Evolutionary conservation across 495 filamentous ascomycete genomes (phyloP), one percentile per base, ranked within the genome.

Genomic region (Podospora australis): DNA sequence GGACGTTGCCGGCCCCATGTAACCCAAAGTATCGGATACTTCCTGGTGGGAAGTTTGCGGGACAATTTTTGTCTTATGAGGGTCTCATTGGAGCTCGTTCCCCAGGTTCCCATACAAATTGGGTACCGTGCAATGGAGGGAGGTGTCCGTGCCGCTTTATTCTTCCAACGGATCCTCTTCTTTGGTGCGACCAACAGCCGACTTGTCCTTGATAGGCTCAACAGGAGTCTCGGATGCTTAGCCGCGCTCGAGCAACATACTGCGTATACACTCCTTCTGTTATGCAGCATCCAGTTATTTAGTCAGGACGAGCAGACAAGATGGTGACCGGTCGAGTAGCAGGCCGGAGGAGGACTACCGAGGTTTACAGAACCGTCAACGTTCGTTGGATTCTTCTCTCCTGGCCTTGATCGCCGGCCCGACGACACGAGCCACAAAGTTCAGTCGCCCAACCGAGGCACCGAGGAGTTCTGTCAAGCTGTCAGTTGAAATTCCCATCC

Each of bases 81-180:
- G 6, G 22, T 3, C 20, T 42, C 17, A 42, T 21, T 13, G n/a
- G 3, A 11, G 21, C 28, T 25, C 22, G 6, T 28, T 43, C 40
- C 8, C 23, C 38, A 26, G 16, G 44, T 47, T 29, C 39, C 44
- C 39, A 39, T 48, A 48, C 50, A 48, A 53, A 53, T 29, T 13
- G 26, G 29, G 41, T 39, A 48, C 44, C 7, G 16, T 11, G 29
- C 19, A 17, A 40, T 25, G 16, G 35, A 45, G 30, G 25, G 11
- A 23, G 41, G 32, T 11, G 29, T 34, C 14, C 32, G 29, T 39
- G 32, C 25, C 41, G 23, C 21, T 32, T 24, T 23, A 32, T 50
- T 24, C 22, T 34, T 39, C 21, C 39, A 41, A 21, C 40, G 22
- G 20, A 9, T 43, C 19, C 13, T 24, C 21, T 43, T 28, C 7